Conservation (phyloP, 164 flowering plant genomes). For the Vitis labrusca region DNA sequence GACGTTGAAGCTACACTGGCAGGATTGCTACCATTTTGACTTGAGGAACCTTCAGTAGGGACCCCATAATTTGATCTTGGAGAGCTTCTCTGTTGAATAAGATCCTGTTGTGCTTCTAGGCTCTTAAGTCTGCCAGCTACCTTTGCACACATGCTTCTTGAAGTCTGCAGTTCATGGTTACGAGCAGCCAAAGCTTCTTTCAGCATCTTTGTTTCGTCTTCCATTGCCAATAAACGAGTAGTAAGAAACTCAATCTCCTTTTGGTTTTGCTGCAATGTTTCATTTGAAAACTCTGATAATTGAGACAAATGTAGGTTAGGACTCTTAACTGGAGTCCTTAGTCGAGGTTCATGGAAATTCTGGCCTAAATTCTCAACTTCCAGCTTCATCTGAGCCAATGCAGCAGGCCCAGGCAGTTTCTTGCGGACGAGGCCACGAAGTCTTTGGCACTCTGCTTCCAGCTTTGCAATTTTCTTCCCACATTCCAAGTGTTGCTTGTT, state of each 20-base stretch:
- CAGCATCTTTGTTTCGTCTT: conserved; percentile 9
- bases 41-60: neutral
- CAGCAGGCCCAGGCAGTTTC: conserved; percentile 10
- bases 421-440: conserved; percentile 15
- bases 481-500: conserved; percentile 21
- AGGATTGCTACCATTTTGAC: conserved; percentile 10
- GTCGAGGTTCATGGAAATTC: conserved; percentile 1
- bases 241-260: conserved; percentile 8
- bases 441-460: conserved; percentile 22
- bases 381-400: conserved; percentile 9
- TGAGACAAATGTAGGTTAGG: neutral
- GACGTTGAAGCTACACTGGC: conserved; percentile 15
- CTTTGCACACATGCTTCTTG: conserved; percentile 5
- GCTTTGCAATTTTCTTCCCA: conserved; percentile 18
- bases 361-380: conserved; percentile 6
- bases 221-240: conserved; percentile 2
- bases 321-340: neutral
- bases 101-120: conserved; percentile 3
- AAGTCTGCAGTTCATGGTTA: conserved; percentile 1
- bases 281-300: conserved; percentile 1
- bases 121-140: neutral
- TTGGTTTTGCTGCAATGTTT: neutral
- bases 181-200: conserved; percentile 11
- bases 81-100: neutral
- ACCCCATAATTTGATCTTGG: neutral